A percentile compares a stretch with the other conserved stretches of the same genome.
Evolutionary conservation across 2,329 filamentous ascomycete genomes (phyloP).

Genomic region (Colletotrichum higginsianum): DNA sequence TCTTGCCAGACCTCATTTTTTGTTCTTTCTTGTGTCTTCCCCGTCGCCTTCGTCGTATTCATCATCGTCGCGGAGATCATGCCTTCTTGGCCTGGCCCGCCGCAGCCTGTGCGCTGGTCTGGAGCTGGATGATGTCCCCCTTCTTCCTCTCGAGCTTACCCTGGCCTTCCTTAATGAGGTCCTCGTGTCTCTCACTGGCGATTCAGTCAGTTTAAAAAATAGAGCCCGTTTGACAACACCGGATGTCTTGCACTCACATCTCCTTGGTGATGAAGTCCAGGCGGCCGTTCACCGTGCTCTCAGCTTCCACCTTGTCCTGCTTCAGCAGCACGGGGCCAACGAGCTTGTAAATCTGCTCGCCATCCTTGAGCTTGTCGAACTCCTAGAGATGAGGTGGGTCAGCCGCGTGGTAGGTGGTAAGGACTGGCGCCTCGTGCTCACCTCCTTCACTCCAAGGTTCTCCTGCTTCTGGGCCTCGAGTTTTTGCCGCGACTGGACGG

Average conservation of each 20-base stretch:
- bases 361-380: constrained; percentile 83
- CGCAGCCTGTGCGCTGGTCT: constrained; percentile 64
- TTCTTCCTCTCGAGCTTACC: constrained; percentile 72
- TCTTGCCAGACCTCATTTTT: constrained; percentile 32
- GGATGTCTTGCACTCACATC: constrained; percentile 73
- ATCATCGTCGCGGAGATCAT: constrained; percentile 11
- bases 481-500: constrained; percentile 86
- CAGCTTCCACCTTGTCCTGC: constrained; percentile 92
- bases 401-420: background rate
- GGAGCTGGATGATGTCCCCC: constrained; percentile 71
- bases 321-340: constrained; percentile 93
- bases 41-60: background rate
- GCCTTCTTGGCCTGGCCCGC: constrained; percentile 51
- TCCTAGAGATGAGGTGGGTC: constrained; percentile 67
- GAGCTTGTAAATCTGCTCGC: constrained; percentile 95
- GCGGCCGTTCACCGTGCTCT: constrained; percentile 90
- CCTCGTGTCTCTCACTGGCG: constrained; percentile 59
- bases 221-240: too few relatives aligned
- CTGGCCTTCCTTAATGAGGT: constrained; percentile 69
- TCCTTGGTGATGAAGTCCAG: constrained; percentile 95
- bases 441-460: constrained; percentile 89
- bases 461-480: constrained; percentile 96
- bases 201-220: background rate
- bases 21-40: background rate
- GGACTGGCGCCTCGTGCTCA: constrained; percentile 51